Conservation (phyloP, 345 rosid species). For the Boechera divaricarpa region DNA sequence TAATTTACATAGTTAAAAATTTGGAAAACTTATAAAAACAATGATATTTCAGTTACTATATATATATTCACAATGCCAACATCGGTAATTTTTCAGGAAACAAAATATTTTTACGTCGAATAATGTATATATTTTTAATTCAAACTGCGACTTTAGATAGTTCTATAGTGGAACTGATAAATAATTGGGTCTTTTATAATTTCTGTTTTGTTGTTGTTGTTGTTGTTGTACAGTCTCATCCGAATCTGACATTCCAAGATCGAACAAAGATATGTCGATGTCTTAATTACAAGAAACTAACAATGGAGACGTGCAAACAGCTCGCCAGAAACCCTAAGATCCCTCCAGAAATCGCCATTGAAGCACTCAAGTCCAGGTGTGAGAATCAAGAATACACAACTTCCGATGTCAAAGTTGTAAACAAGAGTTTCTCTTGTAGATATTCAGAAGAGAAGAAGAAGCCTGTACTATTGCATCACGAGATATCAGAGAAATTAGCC, state of each 20-base stretch:
- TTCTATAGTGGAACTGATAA: too few relatives aligned
- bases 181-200: neutral
- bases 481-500: constrained; percentile 34
- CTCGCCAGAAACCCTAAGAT: constrained; percentile 79
- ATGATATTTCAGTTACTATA: neutral
- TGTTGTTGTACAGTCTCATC: constrained; percentile 67
- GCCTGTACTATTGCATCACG: constrained; percentile 29
- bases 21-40: neutral
- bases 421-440: constrained; percentile 39
- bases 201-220: neutral
- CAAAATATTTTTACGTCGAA: too few relatives aligned
- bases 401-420: constrained; percentile 25
- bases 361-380: constrained; percentile 68
- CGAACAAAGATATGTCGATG: constrained; percentile 67
- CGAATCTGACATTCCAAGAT: constrained; percentile 57
- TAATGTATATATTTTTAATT: too few relatives aligned
- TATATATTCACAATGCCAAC: too few relatives aligned
- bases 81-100: too few relatives aligned
- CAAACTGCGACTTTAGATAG: too few relatives aligned
- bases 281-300: constrained; percentile 71
- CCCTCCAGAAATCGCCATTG: constrained; percentile 64
- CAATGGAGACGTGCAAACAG: constrained; percentile 65
- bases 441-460: constrained; percentile 34
- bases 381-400: constrained; percentile 26
- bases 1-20: neutral